A percentile compares a stretch with the other conserved stretches of the same genome.
These are phyloP conservation scores for Plenodomus lindquistii DNA, from an alignment of 2,329 filamentous ascomycete species.

Conservation along the genomic window DNA sequence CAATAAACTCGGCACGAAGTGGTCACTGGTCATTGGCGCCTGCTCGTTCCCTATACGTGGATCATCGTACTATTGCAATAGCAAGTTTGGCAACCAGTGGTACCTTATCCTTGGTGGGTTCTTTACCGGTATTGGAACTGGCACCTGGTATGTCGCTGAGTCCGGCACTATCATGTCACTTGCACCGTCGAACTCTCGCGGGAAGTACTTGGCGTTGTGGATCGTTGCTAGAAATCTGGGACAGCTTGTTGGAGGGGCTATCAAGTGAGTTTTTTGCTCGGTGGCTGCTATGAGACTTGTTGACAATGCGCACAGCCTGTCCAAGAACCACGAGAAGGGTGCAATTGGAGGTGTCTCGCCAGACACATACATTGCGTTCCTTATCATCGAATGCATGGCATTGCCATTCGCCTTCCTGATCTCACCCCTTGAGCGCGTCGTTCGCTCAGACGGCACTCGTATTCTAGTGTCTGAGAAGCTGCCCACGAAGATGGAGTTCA, in stretches of 20 bases:
- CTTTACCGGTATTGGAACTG: slow-evolving; percentile 35
- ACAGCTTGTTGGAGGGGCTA: slow-evolving; percentile 53
- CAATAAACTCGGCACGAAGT: slow-evolving; percentile 54
- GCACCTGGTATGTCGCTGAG: slow-evolving; percentile 56
- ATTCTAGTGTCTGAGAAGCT: slow-evolving; percentile 50
- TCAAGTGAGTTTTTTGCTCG: slow-evolving; percentile 27
- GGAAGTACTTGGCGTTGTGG: slow-evolving; percentile 55
- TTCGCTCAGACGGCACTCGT: slow-evolving; percentile 52
- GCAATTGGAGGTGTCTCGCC: slow-evolving; percentile 46
- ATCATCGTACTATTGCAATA: slow-evolving; percentile 55
- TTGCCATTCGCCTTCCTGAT: slow-evolving; percentile 54
- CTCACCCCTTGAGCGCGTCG: slow-evolving; percentile 50
- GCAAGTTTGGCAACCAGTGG: slow-evolving; percentile 55
- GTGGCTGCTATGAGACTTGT: no score
- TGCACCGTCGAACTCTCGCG: slow-evolving; percentile 51
- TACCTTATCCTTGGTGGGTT: slow-evolving; percentile 39
- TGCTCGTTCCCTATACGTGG: slow-evolving; percentile 52
- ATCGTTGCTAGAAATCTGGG: slow-evolving; percentile 54
- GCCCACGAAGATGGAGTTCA: slow-evolving; percentile 45
- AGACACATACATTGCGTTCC: slow-evolving; percentile 53
- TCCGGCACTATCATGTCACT: slow-evolving; percentile 55
- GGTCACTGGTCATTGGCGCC: slow-evolving; percentile 51
- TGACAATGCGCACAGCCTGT: slow-evolving; percentile 14
- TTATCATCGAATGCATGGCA: slow-evolving; percentile 53
- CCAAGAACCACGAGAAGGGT: slow-evolving; percentile 34